A percentile compares a stretch with the other conserved stretches of the same genome.
These are phyloP conservation scores for Hemerocallis citrina DNA, from an alignment of 106 monocot genomes.

Conservation along the genomic window DNA sequence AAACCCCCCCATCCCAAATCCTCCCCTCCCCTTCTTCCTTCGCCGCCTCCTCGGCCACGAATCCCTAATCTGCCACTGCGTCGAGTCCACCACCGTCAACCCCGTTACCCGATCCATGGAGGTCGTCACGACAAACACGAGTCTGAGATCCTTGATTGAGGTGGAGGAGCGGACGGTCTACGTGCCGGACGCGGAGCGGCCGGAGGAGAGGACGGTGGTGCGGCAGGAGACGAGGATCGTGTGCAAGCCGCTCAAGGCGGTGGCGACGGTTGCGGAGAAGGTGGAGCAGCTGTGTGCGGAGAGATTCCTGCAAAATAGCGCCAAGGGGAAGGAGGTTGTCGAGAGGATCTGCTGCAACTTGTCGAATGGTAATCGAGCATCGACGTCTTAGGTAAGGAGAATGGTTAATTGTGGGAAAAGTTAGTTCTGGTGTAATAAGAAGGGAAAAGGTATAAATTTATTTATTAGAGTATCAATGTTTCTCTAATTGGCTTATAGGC, in stretches of 20 bases:
- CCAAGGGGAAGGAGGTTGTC: slow-evolving; percentile 80
- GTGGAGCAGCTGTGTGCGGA: slow-evolving; percentile 91
- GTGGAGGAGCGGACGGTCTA: slow-evolving; percentile 88
- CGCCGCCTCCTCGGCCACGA: slow-evolving; percentile 50
- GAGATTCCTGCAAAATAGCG: slow-evolving; percentile 82
- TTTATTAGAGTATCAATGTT: too few species aligned
- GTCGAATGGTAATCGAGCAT: too few species aligned
- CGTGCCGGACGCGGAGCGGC: slow-evolving; percentile 61
- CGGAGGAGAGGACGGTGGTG: slow-evolving; percentile 65
- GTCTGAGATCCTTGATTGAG: slow-evolving; percentile 62
- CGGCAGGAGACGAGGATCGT: slow-evolving; percentile 90
- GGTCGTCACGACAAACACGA: slow-evolving; percentile 65
- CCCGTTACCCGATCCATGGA: slow-evolving; percentile 58
- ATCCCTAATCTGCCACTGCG: slow-evolving; percentile 73
- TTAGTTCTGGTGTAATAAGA: too few species aligned
- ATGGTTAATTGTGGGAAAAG: too few species aligned
- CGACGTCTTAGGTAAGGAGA: too few species aligned
- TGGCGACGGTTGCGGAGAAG: slow-evolving; percentile 79
- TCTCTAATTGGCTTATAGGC: too few species aligned
- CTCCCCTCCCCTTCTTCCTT: slow-evolving; percentile 75
- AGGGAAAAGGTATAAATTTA: too few species aligned
- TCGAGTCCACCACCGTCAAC: slow-evolving; percentile 75
- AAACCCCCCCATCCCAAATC: too few species aligned
- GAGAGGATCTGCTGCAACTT: slow-evolving; percentile 81
- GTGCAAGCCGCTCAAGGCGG: slow-evolving; percentile 71